These are phyloP conservation scores for Nitzschia inconspicua DNA, from an alignment of 108 stramenopile genomes.

Conservation along the genomic window DNA sequence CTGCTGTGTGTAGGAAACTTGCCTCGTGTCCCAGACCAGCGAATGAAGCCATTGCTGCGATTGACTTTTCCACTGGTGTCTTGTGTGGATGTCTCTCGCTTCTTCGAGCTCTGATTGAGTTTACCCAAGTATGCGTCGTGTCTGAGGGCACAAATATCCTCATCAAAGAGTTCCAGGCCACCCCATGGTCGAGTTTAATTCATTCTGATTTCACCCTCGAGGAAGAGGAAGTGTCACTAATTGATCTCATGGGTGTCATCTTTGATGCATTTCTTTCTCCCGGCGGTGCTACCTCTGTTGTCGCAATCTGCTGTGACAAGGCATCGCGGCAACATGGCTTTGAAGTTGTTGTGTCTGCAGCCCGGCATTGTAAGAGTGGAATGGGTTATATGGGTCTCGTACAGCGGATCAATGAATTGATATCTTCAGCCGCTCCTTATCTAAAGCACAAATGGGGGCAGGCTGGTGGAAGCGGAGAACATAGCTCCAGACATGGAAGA, in stretches of 20 bases:
- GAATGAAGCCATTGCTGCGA: slow-evolving; percentile 37
- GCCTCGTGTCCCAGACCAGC: slow-evolving; percentile 60
- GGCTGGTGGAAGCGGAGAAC: slow-evolving; percentile 28
- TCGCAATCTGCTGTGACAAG: slow-evolving; percentile 78
- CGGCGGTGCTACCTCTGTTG: slow-evolving; percentile 41
- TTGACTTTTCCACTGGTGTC: slow-evolving; percentile 70
- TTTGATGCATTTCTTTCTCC: slow-evolving; percentile 86
- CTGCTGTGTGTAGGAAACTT: slow-evolving; percentile 77
- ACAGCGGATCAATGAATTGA: slow-evolving; percentile 48
- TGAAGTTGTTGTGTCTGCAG: slow-evolving; percentile 64
- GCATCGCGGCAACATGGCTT: slow-evolving; percentile 81
- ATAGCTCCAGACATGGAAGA: slow-evolving; percentile 23
- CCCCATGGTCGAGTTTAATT: slow-evolving; percentile 52
- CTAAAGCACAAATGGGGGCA: slow-evolving; percentile 81
- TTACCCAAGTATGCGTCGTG: slow-evolving; percentile 42
- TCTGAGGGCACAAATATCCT: slow-evolving; percentile 51
- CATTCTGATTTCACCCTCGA: slow-evolving; percentile 2
- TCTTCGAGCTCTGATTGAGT: slow-evolving; percentile 66
- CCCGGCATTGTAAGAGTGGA: slow-evolving; percentile 53
- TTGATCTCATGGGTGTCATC: slow-evolving; percentile 84
- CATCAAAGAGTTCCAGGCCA: slow-evolving; percentile 29
- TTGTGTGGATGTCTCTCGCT: slow-evolving; percentile 82
- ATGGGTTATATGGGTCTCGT: slow-evolving; percentile 67
- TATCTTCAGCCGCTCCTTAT: slow-evolving; percentile 61
- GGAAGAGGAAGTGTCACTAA: slow-evolving; percentile 38